Evolutionary conservation across 345 rosid species (phyloP).

Genomic region (Aurinia saxatilis): DNA sequence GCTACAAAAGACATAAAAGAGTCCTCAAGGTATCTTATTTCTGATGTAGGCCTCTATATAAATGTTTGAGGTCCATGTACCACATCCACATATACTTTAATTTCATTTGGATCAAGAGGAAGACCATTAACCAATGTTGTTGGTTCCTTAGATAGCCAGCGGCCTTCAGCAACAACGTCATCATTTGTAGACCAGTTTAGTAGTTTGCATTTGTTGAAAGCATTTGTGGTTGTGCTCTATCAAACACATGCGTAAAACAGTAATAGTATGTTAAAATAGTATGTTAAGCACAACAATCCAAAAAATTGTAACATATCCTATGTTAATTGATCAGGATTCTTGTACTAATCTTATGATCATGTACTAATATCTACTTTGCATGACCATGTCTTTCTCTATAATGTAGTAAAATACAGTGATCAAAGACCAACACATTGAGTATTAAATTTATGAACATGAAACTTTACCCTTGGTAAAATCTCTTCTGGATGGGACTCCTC

Average conservation of each 20-base stretch:
- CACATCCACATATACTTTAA: not conserved
- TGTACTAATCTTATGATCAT: too few relatives aligned
- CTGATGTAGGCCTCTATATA: not conserved
- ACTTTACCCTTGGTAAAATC: too few relatives aligned
- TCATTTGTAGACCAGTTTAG: not conserved
- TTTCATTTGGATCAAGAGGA: not conserved
- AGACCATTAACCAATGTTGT: not conserved
- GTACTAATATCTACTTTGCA: too few relatives aligned
- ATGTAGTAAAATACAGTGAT: too few relatives aligned
- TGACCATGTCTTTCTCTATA: too few relatives aligned
- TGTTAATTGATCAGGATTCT: too few relatives aligned
- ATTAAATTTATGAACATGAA: too few relatives aligned
- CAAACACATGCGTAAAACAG: not conserved
- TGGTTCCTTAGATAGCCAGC: not conserved
- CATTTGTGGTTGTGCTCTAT: not conserved
- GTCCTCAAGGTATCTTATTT: not conserved
- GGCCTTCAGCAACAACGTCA: not conserved
- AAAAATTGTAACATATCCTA: too few relatives aligned
- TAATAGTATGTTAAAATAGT: too few relatives aligned
- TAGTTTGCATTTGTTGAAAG: not conserved
- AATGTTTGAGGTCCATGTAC: not conserved
- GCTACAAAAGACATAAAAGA: not conserved
- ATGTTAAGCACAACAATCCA: too few relatives aligned
- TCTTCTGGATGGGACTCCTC: too few relatives aligned
- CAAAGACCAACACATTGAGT: too few relatives aligned